These are phyloP conservation scores for Xylariaceae sp. DNA, from an alignment of 2,329 filamentous ascomycete genomes.

Conservation along the genomic window DNA sequence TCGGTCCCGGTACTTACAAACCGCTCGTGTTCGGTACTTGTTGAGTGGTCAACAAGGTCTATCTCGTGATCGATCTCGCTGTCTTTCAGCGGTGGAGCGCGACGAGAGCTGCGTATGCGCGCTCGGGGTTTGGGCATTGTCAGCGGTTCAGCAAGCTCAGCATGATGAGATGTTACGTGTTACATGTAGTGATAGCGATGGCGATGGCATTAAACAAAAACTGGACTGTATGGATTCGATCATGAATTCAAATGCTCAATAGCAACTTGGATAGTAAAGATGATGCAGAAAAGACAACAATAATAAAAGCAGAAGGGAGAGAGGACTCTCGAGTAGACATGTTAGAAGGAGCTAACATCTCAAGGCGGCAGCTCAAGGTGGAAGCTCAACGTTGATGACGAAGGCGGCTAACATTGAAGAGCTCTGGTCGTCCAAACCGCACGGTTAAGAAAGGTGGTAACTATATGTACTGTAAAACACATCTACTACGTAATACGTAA, in stretches of 20 bases:
- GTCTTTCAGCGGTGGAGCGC: slow-evolving; percentile 57
- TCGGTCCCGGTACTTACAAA: slow-evolving; percentile 20
- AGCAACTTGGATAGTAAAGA: background rate
- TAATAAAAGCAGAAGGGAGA: background rate
- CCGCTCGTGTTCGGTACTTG: slow-evolving; percentile 13
- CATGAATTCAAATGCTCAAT: background rate
- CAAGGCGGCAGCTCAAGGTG: slow-evolving; percentile 3
- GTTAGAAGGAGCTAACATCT: slow-evolving; percentile 10
- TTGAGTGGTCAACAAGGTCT: slow-evolving; percentile 61
- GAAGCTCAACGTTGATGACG: slow-evolving; percentile 27
- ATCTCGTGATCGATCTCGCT: slow-evolving; percentile 74
- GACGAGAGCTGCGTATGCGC: slow-evolving; percentile 54
- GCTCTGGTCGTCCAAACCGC: slow-evolving; percentile 1
- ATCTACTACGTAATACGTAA: background rate
- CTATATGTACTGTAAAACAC: background rate
- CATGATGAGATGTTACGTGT: slow-evolving; percentile 28
- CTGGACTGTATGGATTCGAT: background rate
- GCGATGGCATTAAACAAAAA: slow-evolving; percentile 1
- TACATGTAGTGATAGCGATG: no score
- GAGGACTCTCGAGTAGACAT: slow-evolving; percentile 1
- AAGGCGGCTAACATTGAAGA: slow-evolving; percentile 22
- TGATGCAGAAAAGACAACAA: background rate
- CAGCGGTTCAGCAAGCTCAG: slow-evolving; percentile 21
- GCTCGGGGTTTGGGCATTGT: slow-evolving; percentile 44
- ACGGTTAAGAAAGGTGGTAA: slow-evolving; percentile 1